Base-by-base conservation (phyloP, 2,329 filamentous ascomycete genomes). In the Orbilia quercus region DNA sequence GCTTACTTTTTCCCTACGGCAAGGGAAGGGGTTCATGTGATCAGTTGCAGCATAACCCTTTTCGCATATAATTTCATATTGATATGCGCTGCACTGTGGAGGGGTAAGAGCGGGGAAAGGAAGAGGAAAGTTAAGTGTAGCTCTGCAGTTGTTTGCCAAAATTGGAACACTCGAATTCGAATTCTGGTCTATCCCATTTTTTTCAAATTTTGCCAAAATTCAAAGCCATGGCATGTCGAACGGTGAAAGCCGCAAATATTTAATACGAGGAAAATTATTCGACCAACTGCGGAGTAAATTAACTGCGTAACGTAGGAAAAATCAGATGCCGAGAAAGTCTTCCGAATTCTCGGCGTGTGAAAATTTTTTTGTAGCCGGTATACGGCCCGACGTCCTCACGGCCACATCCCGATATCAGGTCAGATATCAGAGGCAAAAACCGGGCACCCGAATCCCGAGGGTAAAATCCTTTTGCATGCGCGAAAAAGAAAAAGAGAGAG, bases 331-430 rank as follows among this genome's bases (percentile, higher is more conserved):
- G 16, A 50, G 16, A 6, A 44, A 25, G 23, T 7, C 16, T 4
- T 11, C 9, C 28, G 28, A 31, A 9, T 28, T 57, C 36, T 42
- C 31, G 23, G 62, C 34, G 12, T 23, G 42, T 47, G 51, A 31
- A 22, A 65, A 31, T 50, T 34, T 57, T 25, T 11, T 31, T 7
- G 11, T n/a, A 31, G 48, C 59, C 59, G 59, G 53, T 23, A 25
- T 23, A 44, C 53, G 53, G 63, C 38, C 62, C 53, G 63, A 45
- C 36, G n/a, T n/a, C n/a, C n/a, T 45, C 31, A 44, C 63, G 63
- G 63, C 53, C 22, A 53, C 44, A 51, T 25, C 63, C 63, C 63
- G 63, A 67, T 48, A 55, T 58, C 53, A 51, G 55, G 18, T n/a
- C 44, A 40, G 23, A 50, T 54, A 64, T 64, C 18, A 9, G 31